These are phyloP conservation scores for Mallotus nudiflorus DNA, from an alignment of 345 rosid species.

Conservation along the genomic window DNA sequence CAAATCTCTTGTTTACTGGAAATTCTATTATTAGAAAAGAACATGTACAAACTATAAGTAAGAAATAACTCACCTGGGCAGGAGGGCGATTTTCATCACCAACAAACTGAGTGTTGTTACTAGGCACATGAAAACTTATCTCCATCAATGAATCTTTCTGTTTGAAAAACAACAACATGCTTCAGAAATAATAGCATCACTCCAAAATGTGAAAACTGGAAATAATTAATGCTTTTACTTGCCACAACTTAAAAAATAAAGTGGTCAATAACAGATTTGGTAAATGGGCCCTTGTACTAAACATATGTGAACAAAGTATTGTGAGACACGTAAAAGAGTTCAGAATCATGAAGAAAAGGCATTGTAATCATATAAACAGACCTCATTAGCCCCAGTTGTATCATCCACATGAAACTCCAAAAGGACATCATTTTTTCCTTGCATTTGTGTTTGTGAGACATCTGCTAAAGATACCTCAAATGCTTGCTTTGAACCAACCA, in stretches of 20 bases:
- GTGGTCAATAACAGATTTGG: neutral
- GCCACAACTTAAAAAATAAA: neutral
- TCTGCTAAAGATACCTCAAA: slow-evolving; percentile 93
- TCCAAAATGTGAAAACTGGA: neutral
- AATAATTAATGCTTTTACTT: neutral
- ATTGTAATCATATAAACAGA: slow-evolving; percentile 17
- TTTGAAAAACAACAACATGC: slow-evolving; percentile 9
- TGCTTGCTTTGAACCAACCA: slow-evolving; percentile 84
- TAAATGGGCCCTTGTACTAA: neutral
- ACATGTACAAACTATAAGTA: neutral
- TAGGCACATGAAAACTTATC: slow-evolving; percentile 91
- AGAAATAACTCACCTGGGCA: slow-evolving; percentile 65
- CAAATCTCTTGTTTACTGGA: neutral
- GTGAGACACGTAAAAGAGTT: neutral
- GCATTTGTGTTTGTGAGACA: slow-evolving; percentile 87
- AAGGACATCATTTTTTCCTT: slow-evolving; percentile 88
- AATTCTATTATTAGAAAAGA: neutral
- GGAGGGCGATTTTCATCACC: slow-evolving; percentile 91
- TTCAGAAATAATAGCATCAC: neutral
- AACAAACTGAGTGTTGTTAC: slow-evolving; percentile 79
- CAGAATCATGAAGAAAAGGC: neutral
- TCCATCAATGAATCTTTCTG: slow-evolving; percentile 99
- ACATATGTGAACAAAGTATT: too few species aligned
- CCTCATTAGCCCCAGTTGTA: slow-evolving; percentile 98
- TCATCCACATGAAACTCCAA: slow-evolving; percentile 98